phyloP scores from a whole-genome alignment of 208 protist genomes.

The Novymonas esmeraldas region DNA sequence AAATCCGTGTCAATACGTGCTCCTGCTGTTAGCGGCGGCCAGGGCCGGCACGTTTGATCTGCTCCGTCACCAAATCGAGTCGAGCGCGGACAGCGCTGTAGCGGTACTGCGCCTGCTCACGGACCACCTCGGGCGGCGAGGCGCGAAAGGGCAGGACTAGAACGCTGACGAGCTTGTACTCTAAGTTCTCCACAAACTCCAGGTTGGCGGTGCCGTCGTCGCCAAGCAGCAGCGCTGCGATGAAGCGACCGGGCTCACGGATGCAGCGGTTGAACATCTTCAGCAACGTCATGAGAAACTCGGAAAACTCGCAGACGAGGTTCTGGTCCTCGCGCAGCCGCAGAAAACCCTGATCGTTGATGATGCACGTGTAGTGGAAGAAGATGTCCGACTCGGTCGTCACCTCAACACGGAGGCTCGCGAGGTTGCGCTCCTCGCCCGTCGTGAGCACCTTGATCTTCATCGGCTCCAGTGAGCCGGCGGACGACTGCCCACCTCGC shows the following conservation, averaged over 20 bases:
- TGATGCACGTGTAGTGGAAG: constrained; percentile 92
- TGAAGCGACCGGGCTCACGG: constrained; percentile 84
- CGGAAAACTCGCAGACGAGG: constrained; percentile 93
- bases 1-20: neutral
- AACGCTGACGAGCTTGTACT: constrained; percentile 96
- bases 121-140: constrained; percentile 86
- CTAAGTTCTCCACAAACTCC: constrained; percentile 95
- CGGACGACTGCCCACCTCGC: constrained; percentile 60
- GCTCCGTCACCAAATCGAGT: constrained; percentile 87
- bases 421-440: constrained; percentile 81
- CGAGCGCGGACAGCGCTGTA: constrained; percentile 91
- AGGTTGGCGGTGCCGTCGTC: constrained; percentile 86
- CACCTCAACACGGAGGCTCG: constrained; percentile 84
- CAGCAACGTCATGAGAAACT: constrained; percentile 92
- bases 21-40: constrained; percentile 28
- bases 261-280: constrained; percentile 95
- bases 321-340: constrained; percentile 90
- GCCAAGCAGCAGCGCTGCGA: constrained; percentile 85
- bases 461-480: constrained; percentile 90
- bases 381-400: constrained; percentile 94
- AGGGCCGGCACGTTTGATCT: constrained; percentile 85
- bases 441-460: constrained; percentile 90
- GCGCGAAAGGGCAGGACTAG: constrained; percentile 88
- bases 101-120: constrained; percentile 92
- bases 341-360: constrained; percentile 87